Evolutionary conservation across 164 flowering plant genomes (phyloP).

Genomic region (Annona squamosa): DNA sequence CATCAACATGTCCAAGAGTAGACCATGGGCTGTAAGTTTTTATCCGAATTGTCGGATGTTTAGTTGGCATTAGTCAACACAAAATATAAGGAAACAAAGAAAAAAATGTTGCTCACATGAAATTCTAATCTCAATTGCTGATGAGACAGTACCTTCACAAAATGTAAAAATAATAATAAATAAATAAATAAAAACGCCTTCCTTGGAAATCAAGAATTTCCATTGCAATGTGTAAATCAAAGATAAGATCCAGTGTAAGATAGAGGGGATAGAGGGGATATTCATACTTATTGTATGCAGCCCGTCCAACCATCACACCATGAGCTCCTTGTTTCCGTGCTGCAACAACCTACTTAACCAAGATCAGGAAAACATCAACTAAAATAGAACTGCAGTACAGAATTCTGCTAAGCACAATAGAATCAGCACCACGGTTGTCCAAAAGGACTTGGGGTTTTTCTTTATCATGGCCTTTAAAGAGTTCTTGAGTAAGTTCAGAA

Average conservation of each 20-base stretch:
- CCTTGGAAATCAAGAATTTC: neutral
- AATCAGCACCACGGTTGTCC: neutral
- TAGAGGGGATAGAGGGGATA: neutral
- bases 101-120: neutral
- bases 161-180: no score
- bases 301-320: conserved; percentile 99
- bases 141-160: no score
- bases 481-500: neutral
- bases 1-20: conserved; percentile 66
- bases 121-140: neutral
- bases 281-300: conserved; percentile 79
- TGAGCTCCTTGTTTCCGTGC: conserved; percentile 78
- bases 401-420: neutral
- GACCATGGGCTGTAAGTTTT: conserved; percentile 69
- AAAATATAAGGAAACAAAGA: neutral
- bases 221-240: neutral
- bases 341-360: conserved; percentile 50
- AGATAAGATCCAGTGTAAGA: neutral
- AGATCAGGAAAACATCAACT: neutral
- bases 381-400: neutral
- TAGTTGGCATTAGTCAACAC: neutral
- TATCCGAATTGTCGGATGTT: neutral
- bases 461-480: neutral
- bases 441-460: neutral
- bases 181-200: no score